These are phyloP conservation scores for Macadamia tetraphylla DNA, from an alignment of 164 flowering plant species.

Conservation along the genomic window DNA sequence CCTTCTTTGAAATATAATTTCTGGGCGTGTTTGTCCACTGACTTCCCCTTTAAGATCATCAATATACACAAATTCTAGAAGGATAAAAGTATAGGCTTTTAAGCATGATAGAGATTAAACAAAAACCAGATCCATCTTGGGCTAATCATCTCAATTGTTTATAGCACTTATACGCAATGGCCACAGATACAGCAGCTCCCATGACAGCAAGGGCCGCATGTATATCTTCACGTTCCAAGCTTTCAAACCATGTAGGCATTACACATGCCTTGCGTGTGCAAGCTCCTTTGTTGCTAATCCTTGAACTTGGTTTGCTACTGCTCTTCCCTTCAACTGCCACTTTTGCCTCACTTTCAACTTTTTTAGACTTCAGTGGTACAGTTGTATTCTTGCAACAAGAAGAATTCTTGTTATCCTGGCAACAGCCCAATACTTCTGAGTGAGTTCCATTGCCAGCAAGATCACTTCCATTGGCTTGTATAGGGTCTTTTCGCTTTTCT, in stretches of 20 bases:
- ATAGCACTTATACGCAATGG: constrained; percentile 64
- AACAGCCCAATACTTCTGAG: constrained; percentile 34
- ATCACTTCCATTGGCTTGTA: constrained; percentile 12
- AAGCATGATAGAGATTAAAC: not conserved
- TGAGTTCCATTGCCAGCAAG: constrained; percentile 23
- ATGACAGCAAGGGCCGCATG: constrained; percentile 78
- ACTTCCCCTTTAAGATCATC: not conserved
- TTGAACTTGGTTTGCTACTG: constrained; percentile 25
- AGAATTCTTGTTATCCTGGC: constrained; percentile 47
- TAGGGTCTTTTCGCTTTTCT: constrained; percentile 21
- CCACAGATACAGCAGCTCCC: constrained; percentile 68
- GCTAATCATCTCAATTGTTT: constrained; percentile 37
- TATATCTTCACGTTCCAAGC: constrained; percentile 93
- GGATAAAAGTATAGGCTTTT: not conserved
- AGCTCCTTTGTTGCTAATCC: constrained; percentile 27
- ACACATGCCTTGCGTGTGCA: constrained; percentile 43
- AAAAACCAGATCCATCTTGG: not conserved
- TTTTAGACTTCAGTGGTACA: constrained; percentile 15
- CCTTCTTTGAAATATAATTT: no score
- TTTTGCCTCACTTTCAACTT: constrained; percentile 14
- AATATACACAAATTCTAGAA: not conserved
- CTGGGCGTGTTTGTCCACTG: no score
- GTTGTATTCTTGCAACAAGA: constrained; percentile 54
- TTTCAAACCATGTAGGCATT: constrained; percentile 76
- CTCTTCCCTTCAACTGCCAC: constrained; percentile 18